Evolutionary conservation across 2,329 filamentous ascomycete species (phyloP), one percentile per base, ranked within the genome.

Genomic region (Thelonectria rubi): DNA sequence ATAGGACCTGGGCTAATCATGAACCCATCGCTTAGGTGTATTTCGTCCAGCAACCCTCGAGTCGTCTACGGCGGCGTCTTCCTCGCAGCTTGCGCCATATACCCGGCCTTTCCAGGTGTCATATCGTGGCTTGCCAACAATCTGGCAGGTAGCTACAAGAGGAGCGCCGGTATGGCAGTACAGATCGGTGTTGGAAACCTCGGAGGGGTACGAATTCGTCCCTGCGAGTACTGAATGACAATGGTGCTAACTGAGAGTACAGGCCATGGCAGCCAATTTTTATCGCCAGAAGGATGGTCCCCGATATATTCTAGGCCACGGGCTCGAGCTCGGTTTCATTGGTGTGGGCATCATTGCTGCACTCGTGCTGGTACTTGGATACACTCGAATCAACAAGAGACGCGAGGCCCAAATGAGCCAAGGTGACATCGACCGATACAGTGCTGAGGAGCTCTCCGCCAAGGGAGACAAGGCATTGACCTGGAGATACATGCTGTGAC

Each of bases 51-150:
- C 3, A 87, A 88, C 58, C 81, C 87, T 1, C 80, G 80, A 1
- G 87, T 88, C 0, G 81, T 87, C 11, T 97, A 96, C 67, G 90
- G 86, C 0, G 92, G 90, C 0, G 89, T 89, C 0, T 96, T 96
- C 94, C 79, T 96, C 0, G 90, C 87, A 0, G 90, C 92, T 0
- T 84, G 92, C 59, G 90, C 91, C 2, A 93, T 95, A 58, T 95
- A 94, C 67, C 91, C 93, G 0, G 88, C 86, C 26, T 91, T 95
- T 59, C 81, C 91, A 0, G 94, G 94, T 55, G 90, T 90, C 1
- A 90, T 96, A 52, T 83, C 89, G 0, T 96, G 93, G 93, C 79
- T 88, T 0, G 85, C 86, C 34, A 96, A 95, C 74, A 96, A 96
- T 62, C 82, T 91, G 11, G 88, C 94, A 57, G 82, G 82, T 0